A percentile compares a stretch with the other conserved stretches of the same genome.
Evolutionary conservation across 306 rosid genomes (phyloP).

Genomic region (Geum urbanum): DNA sequence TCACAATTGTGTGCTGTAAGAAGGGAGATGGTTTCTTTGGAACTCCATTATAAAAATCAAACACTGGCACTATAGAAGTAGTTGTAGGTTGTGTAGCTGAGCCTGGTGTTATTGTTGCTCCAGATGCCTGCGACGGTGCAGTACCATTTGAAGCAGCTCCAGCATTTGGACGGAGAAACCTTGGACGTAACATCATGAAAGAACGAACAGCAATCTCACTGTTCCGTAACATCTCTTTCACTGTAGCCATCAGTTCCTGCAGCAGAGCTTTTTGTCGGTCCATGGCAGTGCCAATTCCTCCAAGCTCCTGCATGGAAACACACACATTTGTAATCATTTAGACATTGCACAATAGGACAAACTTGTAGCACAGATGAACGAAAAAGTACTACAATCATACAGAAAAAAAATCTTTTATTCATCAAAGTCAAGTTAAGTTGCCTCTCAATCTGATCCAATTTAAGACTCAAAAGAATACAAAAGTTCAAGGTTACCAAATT

Average conservation of each 20-base stretch:
- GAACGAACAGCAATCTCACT: conserved; percentile 95
- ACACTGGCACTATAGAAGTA: conserved; percentile 70
- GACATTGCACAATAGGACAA: conserved; percentile 8
- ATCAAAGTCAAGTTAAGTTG: not conserved
- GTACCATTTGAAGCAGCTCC: conserved; percentile 71
- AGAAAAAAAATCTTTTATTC: not conserved
- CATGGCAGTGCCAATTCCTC: conserved; percentile 84
- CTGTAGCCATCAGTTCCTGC: conserved; percentile 67
- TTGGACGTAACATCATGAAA: conserved; percentile 81
- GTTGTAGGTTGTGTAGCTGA: conserved; percentile 54
- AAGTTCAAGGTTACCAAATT: not conserved
- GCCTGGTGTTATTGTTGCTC: conserved; percentile 41
- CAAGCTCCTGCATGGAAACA: conserved; percentile 67
- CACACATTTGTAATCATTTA: conserved; percentile 16
- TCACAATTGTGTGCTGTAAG: conserved; percentile 72
- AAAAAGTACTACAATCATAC: not conserved
- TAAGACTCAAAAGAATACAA: not conserved
- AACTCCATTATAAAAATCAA: conserved; percentile 88
- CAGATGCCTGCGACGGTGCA: conserved; percentile 61
- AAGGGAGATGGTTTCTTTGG: conserved; percentile 92
- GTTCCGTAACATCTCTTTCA: conserved; percentile 76
- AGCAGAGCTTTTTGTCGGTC: conserved; percentile 73
- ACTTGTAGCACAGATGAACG: not conserved
- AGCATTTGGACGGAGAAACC: conserved; percentile 68
- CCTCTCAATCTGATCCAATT: not conserved